Evolutionary conservation across 1,284 basidiomycete species (phyloP), one percentile per base, ranked within the genome.

Genomic region (Ganoderma multipileum): DNA sequence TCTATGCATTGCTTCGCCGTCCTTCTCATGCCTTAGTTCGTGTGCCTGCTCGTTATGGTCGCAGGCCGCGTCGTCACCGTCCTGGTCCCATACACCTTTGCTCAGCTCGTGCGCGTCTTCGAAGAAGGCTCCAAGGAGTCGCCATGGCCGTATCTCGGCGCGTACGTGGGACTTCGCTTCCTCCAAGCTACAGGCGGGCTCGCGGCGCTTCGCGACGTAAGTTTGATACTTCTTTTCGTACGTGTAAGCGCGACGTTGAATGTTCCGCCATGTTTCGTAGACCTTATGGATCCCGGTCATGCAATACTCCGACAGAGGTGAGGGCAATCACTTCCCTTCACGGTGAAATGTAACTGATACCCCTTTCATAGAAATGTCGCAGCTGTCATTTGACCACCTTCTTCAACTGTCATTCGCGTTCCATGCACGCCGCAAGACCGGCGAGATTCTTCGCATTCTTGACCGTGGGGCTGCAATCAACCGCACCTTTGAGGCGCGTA

Each of bases 391-490:
- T 78, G 89, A 94, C 69, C 94, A 95, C 74, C 79, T 95, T 12
- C 84, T 96, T 18, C 92, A 93, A 71, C 87, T 97, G 28, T 93
- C 92, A 11, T 90, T 96, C 73, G 87, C 91, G n/a, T 97, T 93
- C 87, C 92, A 96, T 80, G 91, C 89, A 14, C 87, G 87, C 71
- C 87, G 88, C 69, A 89, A 89, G 81, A 91, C 89, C 3, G 89
- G 89, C 39, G 89, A 91, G 75, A 82, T 91, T 18, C 81, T 91
- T 18, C 83, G 89, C n/a, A 90, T 90, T 69, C 81, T 91, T n/a
- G 88, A 89, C 71, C 83, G 89, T 63, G 89, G 89, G 16, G 82
- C 86, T 3, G 86, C 87, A 1, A 87, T 90, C 76, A 85, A 86
- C 75, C 82, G 80, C 66, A 79, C 83, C 1, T 78, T 84, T 63